These are phyloP conservation scores for Sporisorium exsertum DNA, from an alignment of 1,284 basidiomycete species.

Conservation along the genomic window DNA sequence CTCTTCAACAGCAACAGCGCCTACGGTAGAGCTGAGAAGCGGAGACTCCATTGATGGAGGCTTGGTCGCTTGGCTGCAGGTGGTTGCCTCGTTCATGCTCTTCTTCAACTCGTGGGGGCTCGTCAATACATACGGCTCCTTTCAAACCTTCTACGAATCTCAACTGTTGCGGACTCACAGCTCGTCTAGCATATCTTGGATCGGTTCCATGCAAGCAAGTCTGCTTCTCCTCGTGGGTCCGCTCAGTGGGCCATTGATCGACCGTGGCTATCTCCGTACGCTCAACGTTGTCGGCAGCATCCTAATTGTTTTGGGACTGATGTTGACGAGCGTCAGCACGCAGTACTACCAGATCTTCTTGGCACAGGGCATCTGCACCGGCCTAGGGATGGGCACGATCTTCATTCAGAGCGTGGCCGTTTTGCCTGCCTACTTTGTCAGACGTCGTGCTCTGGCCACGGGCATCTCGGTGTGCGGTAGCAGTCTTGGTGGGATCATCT, in stretches of 20 bases:
- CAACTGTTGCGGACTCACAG: conserved; percentile 5
- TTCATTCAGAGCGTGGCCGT: conserved; percentile 16
- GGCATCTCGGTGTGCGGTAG: conserved; percentile 34
- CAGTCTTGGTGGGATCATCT: conserved; percentile 36
- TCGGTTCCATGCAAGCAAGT: conserved; percentile 18
- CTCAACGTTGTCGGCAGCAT: conserved; percentile 2
- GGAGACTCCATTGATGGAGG: conserved; percentile 13
- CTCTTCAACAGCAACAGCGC: no score
- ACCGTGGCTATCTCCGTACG: neutral
- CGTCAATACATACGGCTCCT: conserved; percentile 32
- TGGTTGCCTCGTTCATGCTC: conserved; percentile 18
- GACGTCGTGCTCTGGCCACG: conserved; percentile 8
- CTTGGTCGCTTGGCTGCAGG: conserved; percentile 31
- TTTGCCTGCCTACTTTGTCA: conserved; percentile 11
- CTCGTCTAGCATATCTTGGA: conserved; percentile 28
- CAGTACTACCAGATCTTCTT: conserved; percentile 1
- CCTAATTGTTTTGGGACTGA: neutral
- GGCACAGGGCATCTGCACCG: conserved; percentile 1
- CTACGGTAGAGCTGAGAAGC: no score
- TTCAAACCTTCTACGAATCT: conserved; percentile 23
- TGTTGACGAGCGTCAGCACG: conserved; percentile 4
- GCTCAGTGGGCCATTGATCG: conserved; percentile 18
- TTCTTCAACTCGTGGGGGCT: conserved; percentile 38
- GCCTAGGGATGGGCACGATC: conserved; percentile 18
- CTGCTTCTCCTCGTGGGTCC: conserved; percentile 14